Percentiles rank a stretch among this genome's conserved stretches.
phyloP scores from a whole-genome alignment of 805 yeast genomes.

The Zygotorulaspora sp. region DNA sequence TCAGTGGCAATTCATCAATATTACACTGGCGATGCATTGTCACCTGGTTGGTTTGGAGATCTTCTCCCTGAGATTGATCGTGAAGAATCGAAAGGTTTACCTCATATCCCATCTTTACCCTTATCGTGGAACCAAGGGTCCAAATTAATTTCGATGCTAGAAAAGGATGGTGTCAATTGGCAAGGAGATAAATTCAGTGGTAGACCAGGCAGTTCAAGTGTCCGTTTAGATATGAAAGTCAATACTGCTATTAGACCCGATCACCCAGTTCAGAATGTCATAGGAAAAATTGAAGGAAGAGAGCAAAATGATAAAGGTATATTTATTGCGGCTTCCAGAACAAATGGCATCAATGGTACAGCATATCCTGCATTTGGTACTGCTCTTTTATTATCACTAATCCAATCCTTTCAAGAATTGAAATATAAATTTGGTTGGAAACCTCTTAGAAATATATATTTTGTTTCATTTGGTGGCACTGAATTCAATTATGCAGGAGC shows the following conservation, averaged over 20 bases:
- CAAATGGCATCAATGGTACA: conserved; percentile 73
- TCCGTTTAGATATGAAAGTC: conserved; percentile 33
- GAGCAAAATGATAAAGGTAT: conserved; percentile 74
- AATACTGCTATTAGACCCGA: conserved; percentile 44
- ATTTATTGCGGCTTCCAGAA: conserved; percentile 79
- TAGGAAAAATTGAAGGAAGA: conserved; percentile 72
- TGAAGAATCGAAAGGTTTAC: conserved; percentile 48
- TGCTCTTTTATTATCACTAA: conserved; percentile 62
- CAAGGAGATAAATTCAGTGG: conserved; percentile 26
- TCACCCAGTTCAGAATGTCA: conserved; percentile 73
- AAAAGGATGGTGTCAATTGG: conserved; percentile 28
- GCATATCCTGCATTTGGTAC: conserved; percentile 70
- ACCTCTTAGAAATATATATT: conserved; percentile 77
- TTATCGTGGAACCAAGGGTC: conserved; percentile 69
- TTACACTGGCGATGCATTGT: conserved; percentile 72
- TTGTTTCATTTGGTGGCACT: conserved; percentile 79
- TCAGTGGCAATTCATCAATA: conserved; percentile 56
- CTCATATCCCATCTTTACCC: conserved; percentile 74
- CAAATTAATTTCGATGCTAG: conserved; percentile 33
- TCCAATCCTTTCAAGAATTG: conserved; percentile 61
- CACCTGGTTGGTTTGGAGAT: conserved; percentile 65
- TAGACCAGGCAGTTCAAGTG: conserved; percentile 9
- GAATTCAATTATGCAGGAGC: conserved; percentile 80
- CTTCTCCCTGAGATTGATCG: conserved; percentile 42
- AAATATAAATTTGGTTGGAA: conserved; percentile 67